Percentiles rank a stretch among this genome's conserved stretches.
These are phyloP conservation scores for Clarireedia monteithiana DNA, from an alignment of 2,329 filamentous ascomycete genomes.

Conservation along the genomic window DNA sequence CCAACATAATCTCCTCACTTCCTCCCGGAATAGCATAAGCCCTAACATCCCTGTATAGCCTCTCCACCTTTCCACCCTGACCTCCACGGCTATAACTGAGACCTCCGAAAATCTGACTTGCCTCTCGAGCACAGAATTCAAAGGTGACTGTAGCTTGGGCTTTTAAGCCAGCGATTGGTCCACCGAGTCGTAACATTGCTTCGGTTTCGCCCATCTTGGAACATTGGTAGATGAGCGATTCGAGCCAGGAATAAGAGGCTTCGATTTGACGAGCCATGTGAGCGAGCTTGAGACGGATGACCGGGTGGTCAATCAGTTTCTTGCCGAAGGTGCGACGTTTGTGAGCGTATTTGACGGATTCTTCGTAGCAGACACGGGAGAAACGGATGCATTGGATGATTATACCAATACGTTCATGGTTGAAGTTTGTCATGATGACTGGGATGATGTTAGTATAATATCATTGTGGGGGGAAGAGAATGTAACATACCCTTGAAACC, in stretches of 20 bases:
- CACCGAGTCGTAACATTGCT: conserved; percentile 91
- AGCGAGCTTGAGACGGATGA: conserved; percentile 94
- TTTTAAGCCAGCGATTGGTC: conserved; percentile 88
- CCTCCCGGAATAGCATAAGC: conserved; percentile 96
- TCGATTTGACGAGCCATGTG: conserved; percentile 99
- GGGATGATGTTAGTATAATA: conserved; percentile 9
- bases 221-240: conserved; percentile 91
- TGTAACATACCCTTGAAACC: conserved; percentile 68
- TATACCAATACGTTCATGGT: conserved; percentile 97
- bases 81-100: conserved; percentile 87
- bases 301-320: conserved; percentile 91
- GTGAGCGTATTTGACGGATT: conserved; percentile 92
- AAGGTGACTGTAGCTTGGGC: conserved; percentile 91
- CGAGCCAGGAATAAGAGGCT: conserved; percentile 93
- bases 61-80: conserved; percentile 91
- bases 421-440: conserved; percentile 99
- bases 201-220: conserved; percentile 88
- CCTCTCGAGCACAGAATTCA: conserved; percentile 95
- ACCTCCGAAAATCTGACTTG: conserved; percentile 94
- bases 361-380: conserved; percentile 93
- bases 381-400: conserved; percentile 97
- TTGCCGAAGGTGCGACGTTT: conserved; percentile 97
- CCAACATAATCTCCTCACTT: conserved; percentile 97
- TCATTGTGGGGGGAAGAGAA: neutral
- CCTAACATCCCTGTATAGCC: conserved; percentile 88